These are phyloP conservation scores for Endocalyx cinctus DNA, from an alignment of 2,329 filamentous ascomycete species.

Conservation along the genomic window DNA sequence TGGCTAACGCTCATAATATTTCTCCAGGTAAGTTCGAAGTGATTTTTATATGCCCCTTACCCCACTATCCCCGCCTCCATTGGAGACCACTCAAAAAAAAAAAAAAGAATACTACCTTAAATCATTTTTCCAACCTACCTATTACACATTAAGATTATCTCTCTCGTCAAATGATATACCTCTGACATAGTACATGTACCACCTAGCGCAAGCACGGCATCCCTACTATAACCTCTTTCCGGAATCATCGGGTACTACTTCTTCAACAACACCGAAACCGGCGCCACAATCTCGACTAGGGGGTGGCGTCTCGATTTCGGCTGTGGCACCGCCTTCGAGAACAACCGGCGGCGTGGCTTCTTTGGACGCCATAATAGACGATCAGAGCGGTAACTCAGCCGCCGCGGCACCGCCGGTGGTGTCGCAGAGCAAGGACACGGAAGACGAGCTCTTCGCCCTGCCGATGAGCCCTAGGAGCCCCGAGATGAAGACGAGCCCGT, in stretches of 20 bases:
- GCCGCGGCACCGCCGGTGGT: conserved; percentile 21
- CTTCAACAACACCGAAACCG: no score
- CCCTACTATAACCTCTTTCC: conserved; percentile 7
- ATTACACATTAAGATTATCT: no score
- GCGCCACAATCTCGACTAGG: not conserved
- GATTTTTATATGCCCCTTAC: conserved; percentile 20
- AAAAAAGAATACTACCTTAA: no score
- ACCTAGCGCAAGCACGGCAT: conserved; percentile 5
- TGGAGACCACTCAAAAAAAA: no score
- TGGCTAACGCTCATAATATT: conserved; percentile 51
- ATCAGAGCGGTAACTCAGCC: conserved; percentile 19
- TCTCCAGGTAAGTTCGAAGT: conserved; percentile 1
- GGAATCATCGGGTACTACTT: not conserved
- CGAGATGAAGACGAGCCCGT: conserved; percentile 80
- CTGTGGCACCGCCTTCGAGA: conserved; percentile 14
- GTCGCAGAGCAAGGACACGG: conserved; percentile 44
- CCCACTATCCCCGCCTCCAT: no score
- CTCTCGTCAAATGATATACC: no score
- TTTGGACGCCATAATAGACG: conserved; percentile 36
- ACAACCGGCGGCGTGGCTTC: conserved; percentile 27
- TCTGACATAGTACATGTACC: no score
- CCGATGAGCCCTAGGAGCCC: conserved; percentile 83
- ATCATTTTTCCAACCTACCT: no score
- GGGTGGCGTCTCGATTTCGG: not conserved
- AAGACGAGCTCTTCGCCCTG: conserved; percentile 82